Conservation (phyloP, 495 filamentous ascomycete genomes). For the Evansstolkia leycettana region DNA sequence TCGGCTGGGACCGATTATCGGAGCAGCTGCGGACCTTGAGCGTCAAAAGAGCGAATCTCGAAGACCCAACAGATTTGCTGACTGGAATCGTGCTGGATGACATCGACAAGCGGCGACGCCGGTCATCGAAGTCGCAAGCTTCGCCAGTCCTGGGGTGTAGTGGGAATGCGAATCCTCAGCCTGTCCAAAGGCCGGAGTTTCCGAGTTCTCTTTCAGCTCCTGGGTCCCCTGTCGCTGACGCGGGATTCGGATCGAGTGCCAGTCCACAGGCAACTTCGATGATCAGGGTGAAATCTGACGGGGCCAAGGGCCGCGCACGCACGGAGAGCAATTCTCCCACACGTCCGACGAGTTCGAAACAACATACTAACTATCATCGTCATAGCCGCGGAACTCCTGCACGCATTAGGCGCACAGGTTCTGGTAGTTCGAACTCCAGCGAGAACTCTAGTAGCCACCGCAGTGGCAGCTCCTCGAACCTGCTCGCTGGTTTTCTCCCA, state of each 20-base stretch:
- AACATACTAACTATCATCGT: conserved; percentile 44
- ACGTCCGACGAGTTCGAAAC: conserved; percentile 56
- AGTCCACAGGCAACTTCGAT: conserved; percentile 36
- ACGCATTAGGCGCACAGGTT: conserved; percentile 73
- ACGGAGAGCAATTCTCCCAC: conserved; percentile 65
- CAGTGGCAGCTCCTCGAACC: conserved; percentile 59
- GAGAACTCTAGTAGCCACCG: conserved; percentile 55
- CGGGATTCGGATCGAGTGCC: conserved; percentile 28
- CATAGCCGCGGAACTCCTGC: conserved; percentile 37
- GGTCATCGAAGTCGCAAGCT: conserved; percentile 72
- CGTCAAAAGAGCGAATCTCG: conserved; percentile 76
- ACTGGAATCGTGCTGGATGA: conserved; percentile 92
- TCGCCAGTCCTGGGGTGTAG: conserved; percentile 59
- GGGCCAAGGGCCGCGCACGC: conserved; percentile 38
- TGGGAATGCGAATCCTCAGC: conserved; percentile 27
- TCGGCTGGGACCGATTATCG: conserved; percentile 86
- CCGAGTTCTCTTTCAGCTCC: conserved; percentile 45
- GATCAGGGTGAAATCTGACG: conserved; percentile 38
- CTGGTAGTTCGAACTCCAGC: conserved; percentile 86
- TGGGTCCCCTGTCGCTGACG: conserved; percentile 47
- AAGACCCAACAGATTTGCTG: conserved; percentile 82
- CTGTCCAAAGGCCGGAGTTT: conserved; percentile 45
- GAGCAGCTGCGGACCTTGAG: conserved; percentile 84
- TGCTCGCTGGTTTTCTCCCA: conserved; percentile 54
- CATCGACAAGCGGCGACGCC: conserved; percentile 77